phyloP scores from a whole-genome alignment of 2,329 filamentous ascomycete species.

The Coniella vitis region DNA sequence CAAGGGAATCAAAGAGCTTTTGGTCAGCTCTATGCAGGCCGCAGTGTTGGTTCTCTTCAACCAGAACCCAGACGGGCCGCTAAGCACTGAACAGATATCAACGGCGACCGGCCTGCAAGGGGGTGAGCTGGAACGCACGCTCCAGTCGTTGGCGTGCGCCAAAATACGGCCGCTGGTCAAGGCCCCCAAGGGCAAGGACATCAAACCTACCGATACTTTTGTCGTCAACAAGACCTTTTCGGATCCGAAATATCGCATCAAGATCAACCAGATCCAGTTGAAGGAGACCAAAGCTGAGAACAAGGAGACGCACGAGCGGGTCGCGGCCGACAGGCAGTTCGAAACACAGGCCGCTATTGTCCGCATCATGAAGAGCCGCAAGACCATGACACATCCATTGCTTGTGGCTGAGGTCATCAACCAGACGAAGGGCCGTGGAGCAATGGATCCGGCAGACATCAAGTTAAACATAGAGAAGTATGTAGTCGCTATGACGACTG shows the following conservation, averaged over 20 bases:
- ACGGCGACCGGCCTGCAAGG: slow-evolving; percentile 68
- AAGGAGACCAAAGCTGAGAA: slow-evolving; percentile 96
- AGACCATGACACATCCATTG: slow-evolving; percentile 79
- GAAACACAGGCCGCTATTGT: slow-evolving; percentile 97
- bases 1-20: slow-evolving; percentile 76
- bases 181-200: slow-evolving; percentile 75
- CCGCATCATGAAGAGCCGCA: slow-evolving; percentile 91
- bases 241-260: slow-evolving; percentile 81
- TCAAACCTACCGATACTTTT: slow-evolving; percentile 74
- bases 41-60: slow-evolving; percentile 91
- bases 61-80: slow-evolving; percentile 52
- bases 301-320: slow-evolving; percentile 83
- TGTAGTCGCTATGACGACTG: slow-evolving; percentile 26
- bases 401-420: slow-evolving; percentile 88
- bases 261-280: slow-evolving; percentile 98
- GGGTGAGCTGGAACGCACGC: slow-evolving; percentile 75
- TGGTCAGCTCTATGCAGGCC: slow-evolving; percentile 88
- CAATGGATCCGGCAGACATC: slow-evolving; percentile 78
- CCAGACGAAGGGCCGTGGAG: slow-evolving; percentile 79
- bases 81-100: slow-evolving; percentile 71
- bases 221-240: slow-evolving; percentile 70
- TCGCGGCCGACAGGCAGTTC: slow-evolving; percentile 83
- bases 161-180: slow-evolving; percentile 80
- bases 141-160: slow-evolving; percentile 91
- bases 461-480: slow-evolving; percentile 96